These are phyloP conservation scores for Pseudogymnoascus sp. DNA, from an alignment of 2,329 filamentous ascomycete genomes.

Conservation along the genomic window DNA sequence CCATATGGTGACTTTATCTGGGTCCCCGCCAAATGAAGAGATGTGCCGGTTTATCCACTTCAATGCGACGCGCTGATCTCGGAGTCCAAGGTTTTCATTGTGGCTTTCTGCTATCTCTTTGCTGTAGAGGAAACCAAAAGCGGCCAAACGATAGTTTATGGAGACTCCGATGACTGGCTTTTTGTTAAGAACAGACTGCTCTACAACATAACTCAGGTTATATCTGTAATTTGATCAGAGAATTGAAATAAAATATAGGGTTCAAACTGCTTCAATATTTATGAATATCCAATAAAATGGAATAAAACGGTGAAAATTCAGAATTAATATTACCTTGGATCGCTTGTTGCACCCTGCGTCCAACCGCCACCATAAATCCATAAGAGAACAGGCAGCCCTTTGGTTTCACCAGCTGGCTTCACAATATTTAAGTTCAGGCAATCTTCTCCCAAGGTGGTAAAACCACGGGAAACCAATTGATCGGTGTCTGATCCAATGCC, in stretches of 20 bases:
- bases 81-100: conserved; percentile 54
- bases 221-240: conserved; percentile 42
- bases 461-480: background rate
- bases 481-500: background rate
- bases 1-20: conserved; percentile 37
- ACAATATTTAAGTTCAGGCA: conserved; percentile 50
- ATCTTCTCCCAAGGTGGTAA: conserved; percentile 33
- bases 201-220: conserved; percentile 51
- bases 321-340: conserved; percentile 14
- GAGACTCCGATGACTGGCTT: conserved; percentile 40
- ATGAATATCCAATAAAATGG: background rate
- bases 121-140: conserved; percentile 60
- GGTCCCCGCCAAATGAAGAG: conserved; percentile 38
- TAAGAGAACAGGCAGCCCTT: conserved; percentile 41
- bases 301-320: conserved; percentile 44
- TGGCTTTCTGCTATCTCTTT: conserved; percentile 43
- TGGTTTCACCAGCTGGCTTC: conserved; percentile 38
- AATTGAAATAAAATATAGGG: conserved; percentile 14
- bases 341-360: conserved; percentile 13
- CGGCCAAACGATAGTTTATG: conserved; percentile 56
- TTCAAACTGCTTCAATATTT: background rate
- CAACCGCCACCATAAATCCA: conserved; percentile 42
- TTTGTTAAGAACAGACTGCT: conserved; percentile 32
- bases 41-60: conserved; percentile 55
- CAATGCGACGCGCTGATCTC: conserved; percentile 52